Conservation (phyloP, 2,329 filamentous ascomycete genomes). For the Gnomoniopsis sp. region DNA sequence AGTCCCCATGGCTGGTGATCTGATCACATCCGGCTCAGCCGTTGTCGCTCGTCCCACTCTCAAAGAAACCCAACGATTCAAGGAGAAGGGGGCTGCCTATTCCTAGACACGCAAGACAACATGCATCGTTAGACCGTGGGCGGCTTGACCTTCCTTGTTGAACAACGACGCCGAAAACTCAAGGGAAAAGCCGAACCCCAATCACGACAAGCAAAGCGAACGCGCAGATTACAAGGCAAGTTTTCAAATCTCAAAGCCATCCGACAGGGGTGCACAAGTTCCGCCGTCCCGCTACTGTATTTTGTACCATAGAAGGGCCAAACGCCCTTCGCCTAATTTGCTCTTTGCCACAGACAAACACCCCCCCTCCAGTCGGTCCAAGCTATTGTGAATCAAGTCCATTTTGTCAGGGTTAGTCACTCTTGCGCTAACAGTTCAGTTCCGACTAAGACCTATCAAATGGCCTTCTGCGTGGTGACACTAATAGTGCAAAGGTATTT, state of each 20-base stretch:
- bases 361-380: not conserved
- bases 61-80: conserved; percentile 1
- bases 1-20: not conserved
- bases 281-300: not conserved
- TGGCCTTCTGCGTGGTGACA: too few relatives aligned
- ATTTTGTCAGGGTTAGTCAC: too few relatives aligned
- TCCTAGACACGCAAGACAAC: not conserved
- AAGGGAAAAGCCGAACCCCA: not conserved
- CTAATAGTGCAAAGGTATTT: too few relatives aligned
- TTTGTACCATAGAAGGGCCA: not conserved
- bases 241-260: not conserved
- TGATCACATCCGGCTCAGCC: not conserved
- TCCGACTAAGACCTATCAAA: too few relatives aligned
- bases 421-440: too few relatives aligned
- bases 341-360: not conserved
- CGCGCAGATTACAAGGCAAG: too few relatives aligned
- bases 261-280: not conserved
- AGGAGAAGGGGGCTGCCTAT: not conserved
- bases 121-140: not conserved
- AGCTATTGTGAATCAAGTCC: too few relatives aligned
- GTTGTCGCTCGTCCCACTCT: not conserved
- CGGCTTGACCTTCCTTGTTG: not conserved
- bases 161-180: not conserved
- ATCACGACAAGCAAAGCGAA: not conserved
- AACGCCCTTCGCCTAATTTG: not conserved